Evolutionary conservation across 1,139 yeast species (phyloP).

Genomic region (Geotrichum carabidarum): DNA sequence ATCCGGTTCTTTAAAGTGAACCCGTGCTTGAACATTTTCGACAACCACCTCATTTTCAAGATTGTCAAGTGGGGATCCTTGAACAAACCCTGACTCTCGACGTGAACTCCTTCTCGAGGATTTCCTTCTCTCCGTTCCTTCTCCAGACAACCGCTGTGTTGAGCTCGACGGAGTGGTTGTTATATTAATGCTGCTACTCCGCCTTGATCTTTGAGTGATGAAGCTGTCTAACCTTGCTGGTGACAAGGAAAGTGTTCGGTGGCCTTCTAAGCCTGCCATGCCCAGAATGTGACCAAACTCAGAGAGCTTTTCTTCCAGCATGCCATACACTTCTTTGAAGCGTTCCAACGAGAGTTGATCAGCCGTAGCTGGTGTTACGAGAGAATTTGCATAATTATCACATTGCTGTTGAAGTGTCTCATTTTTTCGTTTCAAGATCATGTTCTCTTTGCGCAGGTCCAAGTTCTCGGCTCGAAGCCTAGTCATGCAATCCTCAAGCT

Average conservation of each 20-base stretch:
- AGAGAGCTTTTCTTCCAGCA: constrained; percentile 6
- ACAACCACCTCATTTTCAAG: not conserved
- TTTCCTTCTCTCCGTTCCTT: constrained; percentile 1
- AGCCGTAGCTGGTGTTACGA: not conserved
- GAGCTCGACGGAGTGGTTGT: constrained; percentile 4
- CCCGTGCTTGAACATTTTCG: not conserved
- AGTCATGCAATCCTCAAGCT: constrained; percentile 13
- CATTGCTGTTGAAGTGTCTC: constrained; percentile 8
- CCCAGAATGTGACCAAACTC: constrained; percentile 5
- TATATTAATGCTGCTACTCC: constrained; percentile 2
- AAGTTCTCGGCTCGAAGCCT: constrained; percentile 18
- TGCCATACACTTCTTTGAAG: constrained; percentile 2
- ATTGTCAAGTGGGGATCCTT: not conserved
- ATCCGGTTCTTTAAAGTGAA: constrained; percentile 1
- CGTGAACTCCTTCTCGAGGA: not conserved
- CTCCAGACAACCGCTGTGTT: not conserved
- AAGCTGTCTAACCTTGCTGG: not conserved
- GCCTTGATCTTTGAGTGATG: constrained; percentile 2
- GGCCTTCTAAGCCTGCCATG: not conserved
- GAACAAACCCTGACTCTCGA: constrained; percentile 13
- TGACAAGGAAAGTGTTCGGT: not conserved
- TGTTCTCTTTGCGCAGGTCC: constrained; percentile 18
- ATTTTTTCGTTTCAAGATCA: constrained; percentile 6
- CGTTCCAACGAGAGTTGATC: not conserved
- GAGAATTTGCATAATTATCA: not conserved